Evolutionary conservation across 176 grass and related monocot genomes (phyloP).

Genomic region (Avena eriantha): DNA sequence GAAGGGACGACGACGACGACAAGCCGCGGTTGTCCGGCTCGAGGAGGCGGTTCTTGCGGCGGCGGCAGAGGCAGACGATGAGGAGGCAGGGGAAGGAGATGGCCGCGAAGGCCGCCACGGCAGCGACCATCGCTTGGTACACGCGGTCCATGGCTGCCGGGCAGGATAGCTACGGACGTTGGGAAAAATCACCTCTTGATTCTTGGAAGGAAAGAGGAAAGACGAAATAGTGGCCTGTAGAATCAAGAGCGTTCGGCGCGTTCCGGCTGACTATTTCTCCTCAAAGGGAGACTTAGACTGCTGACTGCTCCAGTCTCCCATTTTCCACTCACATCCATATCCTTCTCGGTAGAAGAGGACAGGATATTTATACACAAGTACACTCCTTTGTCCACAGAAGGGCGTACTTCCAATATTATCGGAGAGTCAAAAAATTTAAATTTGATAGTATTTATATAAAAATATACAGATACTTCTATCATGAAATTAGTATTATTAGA

Average conservation of each 20-base stretch:
- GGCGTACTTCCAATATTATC: too few species aligned
- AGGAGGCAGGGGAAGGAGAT: slow-evolving; percentile 52
- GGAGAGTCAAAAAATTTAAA: too few species aligned
- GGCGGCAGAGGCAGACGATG: slow-evolving; percentile 50
- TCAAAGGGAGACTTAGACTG: slow-evolving; percentile 34
- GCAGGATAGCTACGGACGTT: neutral
- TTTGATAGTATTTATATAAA: too few species aligned
- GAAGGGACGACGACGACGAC: neutral
- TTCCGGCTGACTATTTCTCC: slow-evolving; percentile 28
- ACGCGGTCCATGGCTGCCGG: slow-evolving; percentile 48
- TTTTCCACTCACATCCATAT: neutral
- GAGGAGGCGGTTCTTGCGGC: neutral
- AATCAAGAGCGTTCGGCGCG: slow-evolving; percentile 32
- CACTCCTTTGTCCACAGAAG: too few species aligned
- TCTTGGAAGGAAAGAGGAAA: neutral
- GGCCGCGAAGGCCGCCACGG: slow-evolving; percentile 39
- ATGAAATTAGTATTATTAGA: too few species aligned
- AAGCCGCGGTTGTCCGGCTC: neutral
- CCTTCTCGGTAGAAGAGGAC: neutral
- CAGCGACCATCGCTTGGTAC: slow-evolving; percentile 43
- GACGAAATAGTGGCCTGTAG: slow-evolving; percentile 21
- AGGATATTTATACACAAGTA: too few species aligned
- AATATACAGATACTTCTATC: too few species aligned
- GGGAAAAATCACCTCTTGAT: neutral
- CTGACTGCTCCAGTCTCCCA: neutral